phyloP scores from a whole-genome alignment of 1,139 yeast genomes.

The Yamadazyma buinensis region DNA sequence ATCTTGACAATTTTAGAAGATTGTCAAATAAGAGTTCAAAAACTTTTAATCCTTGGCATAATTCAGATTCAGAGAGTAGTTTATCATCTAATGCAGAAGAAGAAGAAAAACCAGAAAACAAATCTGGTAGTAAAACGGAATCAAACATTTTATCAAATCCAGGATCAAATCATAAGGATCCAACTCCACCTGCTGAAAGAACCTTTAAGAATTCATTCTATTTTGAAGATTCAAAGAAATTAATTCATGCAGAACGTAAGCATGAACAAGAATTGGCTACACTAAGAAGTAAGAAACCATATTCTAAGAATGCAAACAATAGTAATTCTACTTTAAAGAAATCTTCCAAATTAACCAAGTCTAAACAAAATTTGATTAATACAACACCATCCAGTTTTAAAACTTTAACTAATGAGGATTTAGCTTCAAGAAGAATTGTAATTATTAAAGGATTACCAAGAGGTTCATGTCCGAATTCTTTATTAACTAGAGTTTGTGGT shows the following conservation, averaged over 20 bases:
- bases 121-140: no score
- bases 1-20: conserved; percentile 14
- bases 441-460: conserved; percentile 17
- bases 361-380: conserved; percentile 1
- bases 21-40: conserved; percentile 19
- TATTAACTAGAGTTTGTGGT: conserved; percentile 61
- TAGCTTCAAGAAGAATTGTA: conserved; percentile 14
- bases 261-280: background rate
- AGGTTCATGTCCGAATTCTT: conserved; percentile 41
- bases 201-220: background rate
- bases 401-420: conserved; percentile 2
- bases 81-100: background rate
- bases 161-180: no score
- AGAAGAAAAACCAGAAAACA: no score
- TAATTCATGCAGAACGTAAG: background rate
- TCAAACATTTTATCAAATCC: no score
- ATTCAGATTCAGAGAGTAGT: background rate
- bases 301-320: background rate
- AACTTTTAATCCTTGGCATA: conserved; percentile 15
- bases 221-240: conserved; percentile 1
- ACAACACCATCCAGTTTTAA: background rate
- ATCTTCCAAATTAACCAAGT: background rate
- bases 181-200: no score
- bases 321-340: background rate
- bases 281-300: background rate